These are phyloP conservation scores for Lepidium sativum DNA, from an alignment of 345 rosid genomes.

Conservation along the genomic window DNA sequence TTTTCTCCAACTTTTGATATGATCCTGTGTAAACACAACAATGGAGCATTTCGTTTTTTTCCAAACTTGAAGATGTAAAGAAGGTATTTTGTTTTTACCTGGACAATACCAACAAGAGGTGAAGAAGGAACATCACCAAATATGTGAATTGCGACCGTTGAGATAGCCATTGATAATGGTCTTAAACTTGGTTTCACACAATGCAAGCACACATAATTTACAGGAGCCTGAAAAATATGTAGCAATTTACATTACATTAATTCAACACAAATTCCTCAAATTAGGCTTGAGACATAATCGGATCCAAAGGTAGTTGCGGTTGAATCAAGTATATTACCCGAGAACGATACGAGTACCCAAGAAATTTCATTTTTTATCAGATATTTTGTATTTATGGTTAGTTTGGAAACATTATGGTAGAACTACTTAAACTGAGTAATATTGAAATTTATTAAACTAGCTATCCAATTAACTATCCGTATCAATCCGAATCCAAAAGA, in stretches of 20 bases:
- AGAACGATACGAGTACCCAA: no score
- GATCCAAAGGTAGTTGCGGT: no score
- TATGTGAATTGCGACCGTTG: constrained; percentile 82
- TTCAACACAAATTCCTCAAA: not conserved
- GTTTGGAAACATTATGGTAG: no score
- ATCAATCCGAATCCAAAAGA: no score
- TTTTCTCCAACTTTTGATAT: constrained; percentile 58
- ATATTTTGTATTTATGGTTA: no score
- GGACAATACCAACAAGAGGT: constrained; percentile 85
- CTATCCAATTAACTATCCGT: no score
- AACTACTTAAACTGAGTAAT: no score
- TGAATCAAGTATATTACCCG: no score
- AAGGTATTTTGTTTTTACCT: constrained; percentile 35
- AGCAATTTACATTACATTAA: not conserved
- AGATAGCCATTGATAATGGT: constrained; percentile 92
- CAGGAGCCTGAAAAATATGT: constrained; percentile 60
- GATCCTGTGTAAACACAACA: constrained; percentile 38
- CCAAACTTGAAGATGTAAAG: not conserved
- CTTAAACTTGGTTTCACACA: constrained; percentile 79
- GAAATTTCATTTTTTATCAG: no score
- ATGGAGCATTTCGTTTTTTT: not conserved
- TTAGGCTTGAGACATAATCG: no score
- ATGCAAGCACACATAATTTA: constrained; percentile 78
- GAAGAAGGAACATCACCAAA: constrained; percentile 98
- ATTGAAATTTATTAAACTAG: no score